Base-by-base conservation (phyloP, 2,329 filamentous ascomycete species). In the Annulohypoxylon truncatum region DNA sequence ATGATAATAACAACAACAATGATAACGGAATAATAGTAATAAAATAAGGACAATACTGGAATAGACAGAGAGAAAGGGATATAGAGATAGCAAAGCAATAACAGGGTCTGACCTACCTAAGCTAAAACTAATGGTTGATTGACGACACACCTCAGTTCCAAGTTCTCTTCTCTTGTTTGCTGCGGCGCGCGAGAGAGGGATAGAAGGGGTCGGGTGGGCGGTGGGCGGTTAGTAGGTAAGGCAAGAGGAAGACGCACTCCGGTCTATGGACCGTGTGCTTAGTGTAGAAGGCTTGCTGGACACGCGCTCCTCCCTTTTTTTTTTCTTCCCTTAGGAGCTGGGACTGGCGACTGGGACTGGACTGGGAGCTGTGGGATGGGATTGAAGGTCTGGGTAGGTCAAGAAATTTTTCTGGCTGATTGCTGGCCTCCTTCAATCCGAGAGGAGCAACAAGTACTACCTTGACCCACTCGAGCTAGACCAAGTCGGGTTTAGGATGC, bases 91-190 rank as follows among this genome's bases (percentile, higher is more conserved):
- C 10, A n/a, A 24, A 46, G 28, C 10, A n/a, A 68, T 55, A 61
- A 64, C 58, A 63, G 55, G 63, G 64, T 63, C 42, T 64, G 55
- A 68, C 66, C 61, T 68, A 70, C 58, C 65, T 64, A 64, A 70
- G 53, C 59, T 61, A 65, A 61, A 64, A 47, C 60, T 60, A 58
- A 64, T 54, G 59, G 46, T 48, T 57, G 63, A 65, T 62, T 68
- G 66, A 68, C 63, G 61, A 66, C 48, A 68, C 53, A 58, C 56
- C 56, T 61, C 20, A 35, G 35, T 35, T 46, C 50, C 53, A 20
- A 24, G 40, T 42, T 42, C 53, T 60, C 42, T 47, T 57, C 15
- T 54, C 40, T 52, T 66, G 66, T 66, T 66, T 69, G 66, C 63
- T 61, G 60, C 57, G 35, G 62, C 55, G 59, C 54, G 59, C 22